Base-by-base conservation (phyloP, 805 yeast species). In the Candida coquimbonensis region DNA sequence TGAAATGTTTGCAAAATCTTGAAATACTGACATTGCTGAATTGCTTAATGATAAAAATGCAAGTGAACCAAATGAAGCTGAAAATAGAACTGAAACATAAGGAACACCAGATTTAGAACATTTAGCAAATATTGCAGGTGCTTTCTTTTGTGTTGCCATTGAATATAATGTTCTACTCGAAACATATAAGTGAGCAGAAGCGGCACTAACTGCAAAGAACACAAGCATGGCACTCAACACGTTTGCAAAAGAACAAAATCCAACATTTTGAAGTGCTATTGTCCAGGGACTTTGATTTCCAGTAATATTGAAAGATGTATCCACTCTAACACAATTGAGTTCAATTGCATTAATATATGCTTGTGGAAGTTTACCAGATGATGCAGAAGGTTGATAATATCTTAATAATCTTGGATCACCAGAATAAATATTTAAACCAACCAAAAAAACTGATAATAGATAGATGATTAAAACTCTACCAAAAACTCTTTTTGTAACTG, bases 351-450 rank as follows among this genome's bases (percentile, higher is more conserved):
- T 49, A 6, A 44, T 16, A 27, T 44, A 51, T n/a, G 41, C 39
- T 4, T 13, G 11, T 9, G 53, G 43, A 17, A 52, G 24, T 29
- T 16, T 13, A 1, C 35, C 40, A 4, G 43, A 4, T 7, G 38
- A 38, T 3, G 47, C 35, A 9, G 47, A 44, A 29, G 57, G 53
- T 4, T 64, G 49, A 16, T 55, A 75, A 56, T 77, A 83, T 44
- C 87, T 65, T 43, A 83, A 62, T 19, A 84, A 64, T 46, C 89
- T 66, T 4, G 90, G 88, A 59, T 86, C 93, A 1, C 91, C 95
- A 47, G 87, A 71, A 61, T 85, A 85, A 31, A 86, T 68, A 59
- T 83, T 84, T 37, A 87, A 63, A 2, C 91, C 83, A 31, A 85
- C 82, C 13, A 82, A 68, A 56, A 87, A 81, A 19, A 83, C 73